Base-by-base conservation (phyloP, 1,139 yeast species). In the Eremothecium gossypii region DNA sequence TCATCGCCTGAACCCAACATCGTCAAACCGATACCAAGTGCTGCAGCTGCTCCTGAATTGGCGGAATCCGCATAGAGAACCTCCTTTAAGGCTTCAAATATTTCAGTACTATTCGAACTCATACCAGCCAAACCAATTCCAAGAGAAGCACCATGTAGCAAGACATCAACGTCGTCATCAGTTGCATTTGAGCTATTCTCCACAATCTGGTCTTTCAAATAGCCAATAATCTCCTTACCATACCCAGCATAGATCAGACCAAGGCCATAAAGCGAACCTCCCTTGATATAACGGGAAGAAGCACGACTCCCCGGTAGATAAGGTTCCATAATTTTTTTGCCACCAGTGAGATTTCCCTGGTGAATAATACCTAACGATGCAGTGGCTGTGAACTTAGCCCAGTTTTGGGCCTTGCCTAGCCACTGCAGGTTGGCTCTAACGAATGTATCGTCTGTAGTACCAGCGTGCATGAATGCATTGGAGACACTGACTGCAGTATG, bases 281-380 rank as follows among this genome's bases (percentile, higher is more conserved):
- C 98, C 58, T 87, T 89, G 6, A 96, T 83, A 62, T 87, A 93
- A 40, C 85, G 79, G 29, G 94, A 81, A 11, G 76, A 66, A 8
- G 77, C 69, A 33, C 80, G 74, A 36, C 80, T 74, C 2, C 93
- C 94, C 34, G 98, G 97, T 48, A 91, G 73, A 60, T 91, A 93
- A 29, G 98, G 97, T 51, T 83, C 82, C 61, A 91, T 74, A 41
- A 91, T 79, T 50, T 82, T 77, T 61, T 80, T 79, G 45, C 98
- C 98, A 61, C 86, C 95, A 1, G 95, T 76, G 49, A 91, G 73
- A 61, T 91, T 89, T 41, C 98, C 98, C 58, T 83, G 85, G 60
- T 91, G 98, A 54, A 91, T 89, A 29, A 91, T 98, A 61, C 99
- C 99, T 46, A 93, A 71, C 10, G 97, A 96, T 13, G 98, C 98